These are phyloP conservation scores for Beauveria caledonica DNA, from an alignment of 2,329 filamentous ascomycete genomes.

Conservation along the genomic window DNA sequence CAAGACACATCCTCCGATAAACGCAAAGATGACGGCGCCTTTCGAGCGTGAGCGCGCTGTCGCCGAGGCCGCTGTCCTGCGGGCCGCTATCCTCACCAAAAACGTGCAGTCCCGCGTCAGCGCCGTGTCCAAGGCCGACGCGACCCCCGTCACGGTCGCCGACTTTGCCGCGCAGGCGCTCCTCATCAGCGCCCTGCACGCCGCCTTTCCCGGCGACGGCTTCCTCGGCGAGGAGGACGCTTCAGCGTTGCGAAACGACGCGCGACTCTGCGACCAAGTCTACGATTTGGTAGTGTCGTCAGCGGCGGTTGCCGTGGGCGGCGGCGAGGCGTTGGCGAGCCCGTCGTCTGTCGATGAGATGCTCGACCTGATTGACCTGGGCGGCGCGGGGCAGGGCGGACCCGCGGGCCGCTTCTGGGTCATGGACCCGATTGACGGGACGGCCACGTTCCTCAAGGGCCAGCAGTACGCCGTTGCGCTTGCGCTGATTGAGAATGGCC, in stretches of 20 bases:
- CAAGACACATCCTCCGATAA: not conserved
- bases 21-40: conserved; percentile 15
- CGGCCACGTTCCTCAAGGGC: conserved; percentile 50
- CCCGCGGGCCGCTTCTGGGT: conserved; percentile 44
- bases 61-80: conserved; percentile 40
- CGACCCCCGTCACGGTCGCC: conserved; percentile 53
- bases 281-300: conserved; percentile 42
- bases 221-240: conserved; percentile 56
- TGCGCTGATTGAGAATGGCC: conserved; percentile 47
- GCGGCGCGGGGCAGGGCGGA: conserved; percentile 33
- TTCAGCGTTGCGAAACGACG: conserved; percentile 40
- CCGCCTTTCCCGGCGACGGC: conserved; percentile 44
- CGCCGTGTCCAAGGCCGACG: conserved; percentile 48
- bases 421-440: conserved; percentile 58
- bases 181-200: conserved; percentile 47
- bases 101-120: conserved; percentile 32
- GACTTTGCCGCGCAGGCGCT: conserved; percentile 57
- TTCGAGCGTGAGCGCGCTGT: conserved; percentile 24
- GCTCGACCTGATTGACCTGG: conserved; percentile 53
- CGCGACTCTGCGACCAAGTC: conserved; percentile 40
- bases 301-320: conserved; percentile 9
- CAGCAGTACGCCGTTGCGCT: conserved; percentile 57
- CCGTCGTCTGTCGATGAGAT: conserved; percentile 44
- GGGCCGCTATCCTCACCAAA: conserved; percentile 51
- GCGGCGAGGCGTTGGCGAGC: conserved; percentile 21